Percentiles rank a stretch among this genome's conserved stretches.
phyloP scores from a whole-genome alignment of 345 rosid genomes.

The Boechera divaricarpa region DNA sequence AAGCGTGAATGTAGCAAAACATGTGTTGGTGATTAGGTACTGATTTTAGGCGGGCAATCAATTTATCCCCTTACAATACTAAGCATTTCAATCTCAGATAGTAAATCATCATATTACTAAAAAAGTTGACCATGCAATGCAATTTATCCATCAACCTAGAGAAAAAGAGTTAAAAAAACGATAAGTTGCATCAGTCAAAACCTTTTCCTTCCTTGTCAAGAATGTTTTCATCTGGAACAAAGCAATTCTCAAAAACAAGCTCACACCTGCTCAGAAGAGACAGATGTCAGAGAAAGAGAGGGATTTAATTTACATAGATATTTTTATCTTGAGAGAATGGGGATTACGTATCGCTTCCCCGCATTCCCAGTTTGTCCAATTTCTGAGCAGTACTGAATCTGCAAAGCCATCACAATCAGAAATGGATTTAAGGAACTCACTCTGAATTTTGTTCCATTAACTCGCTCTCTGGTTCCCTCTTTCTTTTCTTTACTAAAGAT shows the following conservation, averaged over 20 bases:
- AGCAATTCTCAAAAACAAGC: constrained; percentile 92
- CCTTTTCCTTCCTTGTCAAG: constrained; percentile 95
- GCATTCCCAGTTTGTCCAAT: constrained; percentile 96
- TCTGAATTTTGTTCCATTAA: constrained; percentile 10
- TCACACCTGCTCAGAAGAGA: constrained; percentile 73
- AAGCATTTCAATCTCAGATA: not conserved
- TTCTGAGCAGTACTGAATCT: constrained; percentile 97
- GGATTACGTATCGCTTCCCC: constrained; percentile 94
- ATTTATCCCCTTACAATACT: not conserved
- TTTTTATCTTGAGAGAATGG: constrained; percentile 31
- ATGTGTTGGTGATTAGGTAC: not conserved
- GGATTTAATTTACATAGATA: constrained; percentile 26
- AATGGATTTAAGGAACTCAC: not conserved
- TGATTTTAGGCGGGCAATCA: not conserved
- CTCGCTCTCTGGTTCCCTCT: not conserved
- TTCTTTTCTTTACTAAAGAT: not conserved
- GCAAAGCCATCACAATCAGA: constrained; percentile 45
- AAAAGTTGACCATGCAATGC: not conserved
- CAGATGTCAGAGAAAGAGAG: constrained; percentile 40
- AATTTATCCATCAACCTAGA: constrained; percentile 11
- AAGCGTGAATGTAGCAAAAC: constrained; percentile 2
- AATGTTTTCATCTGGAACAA: constrained; percentile 86
- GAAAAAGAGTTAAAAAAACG: not conserved
- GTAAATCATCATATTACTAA: not conserved
- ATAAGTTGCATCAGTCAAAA: constrained; percentile 45